Evolutionary conservation across 2,329 filamentous ascomycete species (phyloP).

Genomic region (Podosphaera aphanis): DNA sequence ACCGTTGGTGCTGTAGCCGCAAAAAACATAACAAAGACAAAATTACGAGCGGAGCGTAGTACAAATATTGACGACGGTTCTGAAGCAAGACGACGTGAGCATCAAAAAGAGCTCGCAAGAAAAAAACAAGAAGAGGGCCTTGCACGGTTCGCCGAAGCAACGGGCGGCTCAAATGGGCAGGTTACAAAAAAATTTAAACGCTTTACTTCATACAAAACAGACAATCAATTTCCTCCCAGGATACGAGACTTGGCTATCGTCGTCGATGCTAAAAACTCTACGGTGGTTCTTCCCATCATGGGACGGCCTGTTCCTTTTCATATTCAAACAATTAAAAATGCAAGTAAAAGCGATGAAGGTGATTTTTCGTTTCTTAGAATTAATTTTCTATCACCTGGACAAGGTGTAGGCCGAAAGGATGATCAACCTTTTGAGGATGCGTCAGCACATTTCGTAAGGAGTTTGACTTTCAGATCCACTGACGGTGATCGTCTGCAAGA

Average conservation of each 20-base stretch:
- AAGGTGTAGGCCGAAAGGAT: constrained; percentile 90
- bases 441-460: constrained; percentile 83
- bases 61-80: constrained; percentile 74
- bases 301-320: constrained; percentile 93
- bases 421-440: constrained; percentile 96
- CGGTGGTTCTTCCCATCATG: constrained; percentile 88
- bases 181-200: constrained; percentile 97
- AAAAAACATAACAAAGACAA: constrained; percentile 86
- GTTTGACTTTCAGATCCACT: constrained; percentile 79
- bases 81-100: constrained; percentile 65
- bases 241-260: constrained; percentile 73
- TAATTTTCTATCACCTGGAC: constrained; percentile 90
- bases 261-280: constrained; percentile 74
- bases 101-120: constrained; percentile 68
- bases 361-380: constrained; percentile 86
- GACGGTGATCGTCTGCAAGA: constrained; percentile 75
- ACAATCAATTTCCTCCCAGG: constrained; percentile 70
- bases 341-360: constrained; percentile 88
- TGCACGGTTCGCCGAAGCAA: constrained; percentile 65
- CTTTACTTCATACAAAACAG: constrained; percentile 96
- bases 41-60: constrained; percentile 74
- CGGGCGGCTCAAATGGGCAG: constrained; percentile 64
- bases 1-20: constrained; percentile 71
- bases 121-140: constrained; percentile 85
- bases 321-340: constrained; percentile 96